Conservation (phyloP, 1,139 yeast species). For the Casaregolazyma lundiana region DNA sequence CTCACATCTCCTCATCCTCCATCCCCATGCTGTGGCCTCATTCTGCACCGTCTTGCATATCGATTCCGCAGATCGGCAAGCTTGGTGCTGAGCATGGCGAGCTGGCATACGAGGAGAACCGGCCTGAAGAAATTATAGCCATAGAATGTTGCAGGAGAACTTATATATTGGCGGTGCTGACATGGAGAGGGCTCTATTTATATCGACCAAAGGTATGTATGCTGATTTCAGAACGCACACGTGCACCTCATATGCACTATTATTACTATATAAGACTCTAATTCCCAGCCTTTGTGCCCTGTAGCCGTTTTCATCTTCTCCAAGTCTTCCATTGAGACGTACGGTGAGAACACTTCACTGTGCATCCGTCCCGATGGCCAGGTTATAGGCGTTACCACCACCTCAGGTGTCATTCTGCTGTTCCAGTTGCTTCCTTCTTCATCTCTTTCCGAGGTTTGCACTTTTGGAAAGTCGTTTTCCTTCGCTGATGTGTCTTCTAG, state of each 20-base stretch:
- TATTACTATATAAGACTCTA: neutral
- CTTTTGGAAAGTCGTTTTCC: constrained; percentile 17
- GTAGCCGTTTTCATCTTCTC: constrained; percentile 32
- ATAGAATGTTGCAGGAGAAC: constrained; percentile 9
- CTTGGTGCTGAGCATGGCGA: constrained; percentile 3
- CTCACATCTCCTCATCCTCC: neutral
- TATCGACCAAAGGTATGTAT: constrained; percentile 13
- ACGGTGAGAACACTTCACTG: constrained; percentile 31
- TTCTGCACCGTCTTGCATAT: constrained; percentile 13
- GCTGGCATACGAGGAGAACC: constrained; percentile 2
- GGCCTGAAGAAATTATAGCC: constrained; percentile 5
- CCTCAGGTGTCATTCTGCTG: constrained; percentile 27
- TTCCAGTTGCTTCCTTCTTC: constrained; percentile 26
- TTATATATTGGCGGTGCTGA: constrained; percentile 11
- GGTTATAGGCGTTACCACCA: constrained; percentile 32
- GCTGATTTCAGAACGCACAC: too few relatives aligned
- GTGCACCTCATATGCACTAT: too few relatives aligned
- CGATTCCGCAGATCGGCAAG: constrained; percentile 11
- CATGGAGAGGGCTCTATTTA: constrained; percentile 13
- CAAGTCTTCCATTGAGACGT: constrained; percentile 25
- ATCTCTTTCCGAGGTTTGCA: constrained; percentile 28
- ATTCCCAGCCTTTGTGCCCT: constrained; percentile 30
- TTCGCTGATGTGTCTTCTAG: constrained; percentile 14
- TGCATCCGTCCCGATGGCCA: constrained; percentile 33
- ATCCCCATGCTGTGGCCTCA: constrained; percentile 18